Evolutionary conservation across 495 filamentous ascomycete species (phyloP).

Genomic region (Daldinia decipiens): DNA sequence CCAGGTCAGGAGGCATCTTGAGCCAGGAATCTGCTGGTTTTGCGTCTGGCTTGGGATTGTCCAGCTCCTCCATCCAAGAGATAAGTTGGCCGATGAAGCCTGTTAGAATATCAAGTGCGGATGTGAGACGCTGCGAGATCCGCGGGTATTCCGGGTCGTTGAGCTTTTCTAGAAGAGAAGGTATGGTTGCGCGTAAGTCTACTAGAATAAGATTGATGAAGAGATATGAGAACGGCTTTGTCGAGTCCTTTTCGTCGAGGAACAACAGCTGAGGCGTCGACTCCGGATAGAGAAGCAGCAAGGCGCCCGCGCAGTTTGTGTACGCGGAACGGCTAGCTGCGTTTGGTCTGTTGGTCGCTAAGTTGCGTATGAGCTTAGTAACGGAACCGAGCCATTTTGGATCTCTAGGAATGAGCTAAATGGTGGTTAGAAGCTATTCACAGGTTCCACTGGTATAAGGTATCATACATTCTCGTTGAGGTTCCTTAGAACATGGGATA

Average conservation of each 20-base stretch:
- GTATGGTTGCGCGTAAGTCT: constrained; percentile 70
- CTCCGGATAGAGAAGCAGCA: constrained; percentile 63
- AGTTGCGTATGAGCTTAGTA: constrained; percentile 52
- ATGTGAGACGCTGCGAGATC: constrained; percentile 62
- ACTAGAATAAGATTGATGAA: constrained; percentile 69
- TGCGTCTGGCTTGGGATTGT: constrained; percentile 24
- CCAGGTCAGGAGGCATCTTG: constrained; percentile 60
- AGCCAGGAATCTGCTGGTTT: constrained; percentile 15
- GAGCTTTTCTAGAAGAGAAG: constrained; percentile 65
- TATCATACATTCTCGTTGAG: constrained; percentile 54
- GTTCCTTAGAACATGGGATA: constrained; percentile 56
- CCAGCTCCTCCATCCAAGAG: constrained; percentile 55
- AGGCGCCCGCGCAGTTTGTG: constrained; percentile 60
- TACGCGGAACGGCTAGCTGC: constrained; percentile 58
- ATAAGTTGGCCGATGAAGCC: constrained; percentile 69
- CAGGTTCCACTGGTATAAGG: background rate
- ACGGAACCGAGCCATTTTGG: constrained; percentile 59
- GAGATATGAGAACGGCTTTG: constrained; percentile 66
- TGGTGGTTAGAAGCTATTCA: constrained; percentile 5
- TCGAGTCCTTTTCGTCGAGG: constrained; percentile 46
- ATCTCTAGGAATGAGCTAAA: constrained; percentile 45
- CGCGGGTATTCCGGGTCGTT: constrained; percentile 59
- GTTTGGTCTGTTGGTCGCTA: constrained; percentile 59
- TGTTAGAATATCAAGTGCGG: constrained; percentile 67
- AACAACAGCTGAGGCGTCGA: constrained; percentile 60